Evolutionary conservation across 2,329 filamentous ascomycete genomes (phyloP).

Genomic region (Myrmaecium sp.): DNA sequence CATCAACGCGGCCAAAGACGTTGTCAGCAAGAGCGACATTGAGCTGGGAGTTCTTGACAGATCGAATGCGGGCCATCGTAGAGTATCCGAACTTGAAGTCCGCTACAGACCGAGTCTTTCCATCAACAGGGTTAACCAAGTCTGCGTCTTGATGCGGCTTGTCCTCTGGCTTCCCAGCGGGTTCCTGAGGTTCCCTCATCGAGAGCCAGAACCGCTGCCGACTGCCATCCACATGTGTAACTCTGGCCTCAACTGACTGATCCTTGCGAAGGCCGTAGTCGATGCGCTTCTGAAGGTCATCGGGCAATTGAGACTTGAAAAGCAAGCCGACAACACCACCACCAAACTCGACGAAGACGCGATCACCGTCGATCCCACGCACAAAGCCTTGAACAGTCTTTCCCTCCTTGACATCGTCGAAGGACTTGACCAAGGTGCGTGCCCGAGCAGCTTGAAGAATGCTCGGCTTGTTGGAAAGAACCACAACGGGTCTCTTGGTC

Average conservation of each 20-base stretch:
- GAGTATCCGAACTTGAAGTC: conserved; percentile 59
- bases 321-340: conserved; percentile 61
- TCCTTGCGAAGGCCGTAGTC: conserved; percentile 66
- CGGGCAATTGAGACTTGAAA: conserved; percentile 59
- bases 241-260: conserved; percentile 57
- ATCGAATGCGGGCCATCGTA: conserved; percentile 62
- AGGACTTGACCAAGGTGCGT: conserved; percentile 51
- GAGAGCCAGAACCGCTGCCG: conserved; percentile 53
- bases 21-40: conserved; percentile 82
- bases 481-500: conserved; percentile 56
- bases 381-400: conserved; percentile 62
- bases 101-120: conserved; percentile 43
- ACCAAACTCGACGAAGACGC: conserved; percentile 78
- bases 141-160: conserved; percentile 16
- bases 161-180: conserved; percentile 16
- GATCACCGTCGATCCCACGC: conserved; percentile 64
- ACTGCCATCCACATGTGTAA: conserved; percentile 55
- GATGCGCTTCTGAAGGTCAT: conserved; percentile 48
- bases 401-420: conserved; percentile 56
- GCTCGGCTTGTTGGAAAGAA: conserved; percentile 68
- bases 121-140: conserved; percentile 47
- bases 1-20: conserved; percentile 80
- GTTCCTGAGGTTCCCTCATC: conserved; percentile 33
- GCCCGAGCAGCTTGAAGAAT: conserved; percentile 60
- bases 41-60: conserved; percentile 77